Percentiles rank a stretch among this genome's conserved stretches.
Evolutionary conservation across 805 yeast species (phyloP).

Genomic region (Zygoascus bituminiphila): DNA sequence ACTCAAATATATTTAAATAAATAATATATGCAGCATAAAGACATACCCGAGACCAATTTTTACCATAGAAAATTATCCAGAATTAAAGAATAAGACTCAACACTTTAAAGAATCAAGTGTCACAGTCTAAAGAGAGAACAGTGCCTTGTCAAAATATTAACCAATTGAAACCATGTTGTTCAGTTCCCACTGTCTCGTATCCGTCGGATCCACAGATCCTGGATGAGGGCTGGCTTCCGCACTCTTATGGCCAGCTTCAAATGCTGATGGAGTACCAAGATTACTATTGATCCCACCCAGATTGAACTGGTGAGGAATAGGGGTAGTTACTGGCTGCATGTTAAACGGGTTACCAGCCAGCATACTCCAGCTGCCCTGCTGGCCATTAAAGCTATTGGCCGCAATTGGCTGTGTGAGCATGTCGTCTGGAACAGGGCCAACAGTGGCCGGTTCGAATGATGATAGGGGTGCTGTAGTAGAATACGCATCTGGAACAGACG

Average conservation of each 20-base stretch:
- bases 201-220: not conserved
- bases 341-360: constrained; percentile 4
- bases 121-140: too few species aligned
- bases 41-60: not conserved
- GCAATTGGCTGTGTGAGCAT: not conserved
- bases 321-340: constrained; percentile 3
- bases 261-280: not conserved
- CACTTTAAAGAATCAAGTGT: too few species aligned
- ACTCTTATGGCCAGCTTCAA: not conserved
- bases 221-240: not conserved
- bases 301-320: constrained; percentile 1
- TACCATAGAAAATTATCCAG: not conserved
- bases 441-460: not conserved
- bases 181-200: not conserved
- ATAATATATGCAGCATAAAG: not conserved
- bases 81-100: not conserved
- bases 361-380: not conserved
- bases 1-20: not conserved
- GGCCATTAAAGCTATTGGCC: not conserved
- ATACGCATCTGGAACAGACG: not conserved
- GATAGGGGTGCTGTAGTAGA: constrained; percentile 2
- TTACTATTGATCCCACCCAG: not conserved
- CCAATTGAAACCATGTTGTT: not conserved
- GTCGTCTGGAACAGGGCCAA: not conserved
- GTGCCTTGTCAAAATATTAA: too few species aligned